These are phyloP conservation scores for Physcomitrium patens DNA, from an alignment of 225 moss, liverwort and hornwort genomes.

Conservation along the genomic window DNA sequence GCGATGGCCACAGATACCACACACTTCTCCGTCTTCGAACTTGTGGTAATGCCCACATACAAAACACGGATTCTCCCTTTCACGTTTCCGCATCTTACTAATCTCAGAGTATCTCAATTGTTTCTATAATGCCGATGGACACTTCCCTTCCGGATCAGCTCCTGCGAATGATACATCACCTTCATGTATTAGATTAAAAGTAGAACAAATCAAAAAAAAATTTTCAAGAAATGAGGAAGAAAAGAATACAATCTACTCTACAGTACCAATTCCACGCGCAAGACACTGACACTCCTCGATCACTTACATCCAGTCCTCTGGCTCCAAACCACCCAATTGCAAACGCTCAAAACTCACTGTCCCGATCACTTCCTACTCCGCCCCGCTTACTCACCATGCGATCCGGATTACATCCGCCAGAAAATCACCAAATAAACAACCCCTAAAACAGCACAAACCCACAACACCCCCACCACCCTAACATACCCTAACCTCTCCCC, in stretches of 20 bases:
- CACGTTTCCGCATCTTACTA: slow-evolving; percentile 90
- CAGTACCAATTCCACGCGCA: neutral
- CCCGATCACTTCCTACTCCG: slow-evolving; percentile 5
- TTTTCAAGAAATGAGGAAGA: too few relatives aligned
- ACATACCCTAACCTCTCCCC: neutral
- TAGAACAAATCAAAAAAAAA: neutral
- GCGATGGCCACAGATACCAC: slow-evolving; percentile 93
- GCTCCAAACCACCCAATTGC: neutral
- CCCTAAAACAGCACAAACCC: neutral
- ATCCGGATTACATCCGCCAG: neutral
- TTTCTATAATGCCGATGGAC: neutral
- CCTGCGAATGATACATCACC: slow-evolving; percentile 20
- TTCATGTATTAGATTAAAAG: neutral
- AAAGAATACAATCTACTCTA: neutral
- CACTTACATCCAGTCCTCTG: neutral
- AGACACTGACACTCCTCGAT: neutral
- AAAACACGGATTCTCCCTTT: slow-evolving; percentile 98
- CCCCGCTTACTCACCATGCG: neutral
- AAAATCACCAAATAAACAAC: neutral
- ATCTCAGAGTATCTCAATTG: neutral
- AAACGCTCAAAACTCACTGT: neutral
- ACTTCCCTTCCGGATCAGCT: slow-evolving; percentile 15
- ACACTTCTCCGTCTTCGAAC: slow-evolving; percentile 96
- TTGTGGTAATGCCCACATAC: slow-evolving; percentile 99
- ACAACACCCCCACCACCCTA: neutral